Evolutionary conservation across 225 moss, liverwort and hornwort species (phyloP).

Genomic region (Lunularia cruciata): DNA sequence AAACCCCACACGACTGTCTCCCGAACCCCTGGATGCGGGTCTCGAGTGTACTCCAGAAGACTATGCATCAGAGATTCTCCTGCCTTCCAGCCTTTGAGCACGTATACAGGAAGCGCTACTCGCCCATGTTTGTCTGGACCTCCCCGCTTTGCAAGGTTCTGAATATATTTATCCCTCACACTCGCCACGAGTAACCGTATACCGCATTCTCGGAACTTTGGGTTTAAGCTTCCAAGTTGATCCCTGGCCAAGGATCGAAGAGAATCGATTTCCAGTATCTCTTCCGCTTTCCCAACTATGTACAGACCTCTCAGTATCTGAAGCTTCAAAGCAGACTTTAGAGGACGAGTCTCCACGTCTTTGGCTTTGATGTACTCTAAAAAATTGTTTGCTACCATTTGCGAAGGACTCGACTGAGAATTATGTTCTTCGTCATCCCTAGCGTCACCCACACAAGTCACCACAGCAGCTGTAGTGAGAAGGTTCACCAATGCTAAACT

Average conservation of each 20-base stretch:
- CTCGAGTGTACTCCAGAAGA: constrained; percentile 61
- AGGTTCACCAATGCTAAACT: constrained; percentile 59
- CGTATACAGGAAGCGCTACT: constrained; percentile 3
- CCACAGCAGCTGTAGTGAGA: constrained; percentile 51
- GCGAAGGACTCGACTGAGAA: neutral
- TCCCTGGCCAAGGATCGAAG: constrained; percentile 52
- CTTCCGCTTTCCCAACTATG: constrained; percentile 37
- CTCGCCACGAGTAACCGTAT: constrained; percentile 69
- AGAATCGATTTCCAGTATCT: constrained; percentile 45
- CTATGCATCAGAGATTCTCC: constrained; percentile 54
- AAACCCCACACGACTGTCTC: constrained; percentile 58
- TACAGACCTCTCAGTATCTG: constrained; percentile 34
- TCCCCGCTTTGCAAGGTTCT: neutral
- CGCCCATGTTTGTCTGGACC: constrained; percentile 20
- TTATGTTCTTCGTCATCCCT: neutral
- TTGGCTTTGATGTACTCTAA: constrained; percentile 30
- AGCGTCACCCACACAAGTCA: constrained; percentile 25
- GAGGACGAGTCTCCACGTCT: constrained; percentile 20
- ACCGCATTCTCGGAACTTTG: constrained; percentile 63
- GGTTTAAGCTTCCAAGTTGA: constrained; percentile 65
- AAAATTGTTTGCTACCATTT: constrained; percentile 35
- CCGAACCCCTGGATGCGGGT: constrained; percentile 78
- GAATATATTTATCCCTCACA: constrained; percentile 42
- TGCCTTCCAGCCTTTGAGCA: constrained; percentile 20
- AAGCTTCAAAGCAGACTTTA: constrained; percentile 32